Conservation (phyloP, 2,329 filamentous ascomycete genomes). For the Exophiala sp. region DNA sequence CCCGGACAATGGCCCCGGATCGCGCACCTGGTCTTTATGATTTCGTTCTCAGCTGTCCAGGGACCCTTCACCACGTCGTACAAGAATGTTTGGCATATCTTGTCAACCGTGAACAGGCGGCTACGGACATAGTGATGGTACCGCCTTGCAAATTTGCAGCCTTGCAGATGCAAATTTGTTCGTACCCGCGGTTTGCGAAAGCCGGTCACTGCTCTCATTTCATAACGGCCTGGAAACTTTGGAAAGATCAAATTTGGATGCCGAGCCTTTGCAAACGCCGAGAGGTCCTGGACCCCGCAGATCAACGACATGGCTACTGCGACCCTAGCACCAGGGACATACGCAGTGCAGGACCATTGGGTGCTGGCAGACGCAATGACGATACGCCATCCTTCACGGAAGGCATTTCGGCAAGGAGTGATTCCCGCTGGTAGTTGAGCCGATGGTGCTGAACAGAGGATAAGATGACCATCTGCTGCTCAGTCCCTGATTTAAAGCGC, state of each 20-base stretch:
- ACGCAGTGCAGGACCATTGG: background rate
- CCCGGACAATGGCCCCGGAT: too few relatives aligned
- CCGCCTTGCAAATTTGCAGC: background rate
- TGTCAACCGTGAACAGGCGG: background rate
- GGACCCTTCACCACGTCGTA: background rate
- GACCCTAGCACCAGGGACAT: background rate
- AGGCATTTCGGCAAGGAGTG: background rate
- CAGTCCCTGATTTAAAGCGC: background rate
- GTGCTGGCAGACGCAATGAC: background rate
- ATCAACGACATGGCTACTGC: background rate
- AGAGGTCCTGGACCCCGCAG: background rate
- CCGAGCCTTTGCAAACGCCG: background rate
- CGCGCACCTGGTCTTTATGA: too few relatives aligned
- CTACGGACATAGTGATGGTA: background rate
- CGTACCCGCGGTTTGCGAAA: background rate
- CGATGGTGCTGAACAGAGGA: background rate
- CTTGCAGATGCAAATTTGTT: background rate
- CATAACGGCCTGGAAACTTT: too few relatives aligned
- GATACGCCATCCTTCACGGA: background rate
- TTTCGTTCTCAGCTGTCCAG: too few relatives aligned
- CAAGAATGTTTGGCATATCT: background rate
- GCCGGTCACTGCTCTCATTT: background rate
- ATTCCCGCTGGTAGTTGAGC: background rate
- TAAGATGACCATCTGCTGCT: background rate
- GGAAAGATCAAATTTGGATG: background rate